These are phyloP conservation scores for Termitomyces heimii DNA, from an alignment of 768 basidiomycete genomes.

Conservation along the genomic window DNA sequence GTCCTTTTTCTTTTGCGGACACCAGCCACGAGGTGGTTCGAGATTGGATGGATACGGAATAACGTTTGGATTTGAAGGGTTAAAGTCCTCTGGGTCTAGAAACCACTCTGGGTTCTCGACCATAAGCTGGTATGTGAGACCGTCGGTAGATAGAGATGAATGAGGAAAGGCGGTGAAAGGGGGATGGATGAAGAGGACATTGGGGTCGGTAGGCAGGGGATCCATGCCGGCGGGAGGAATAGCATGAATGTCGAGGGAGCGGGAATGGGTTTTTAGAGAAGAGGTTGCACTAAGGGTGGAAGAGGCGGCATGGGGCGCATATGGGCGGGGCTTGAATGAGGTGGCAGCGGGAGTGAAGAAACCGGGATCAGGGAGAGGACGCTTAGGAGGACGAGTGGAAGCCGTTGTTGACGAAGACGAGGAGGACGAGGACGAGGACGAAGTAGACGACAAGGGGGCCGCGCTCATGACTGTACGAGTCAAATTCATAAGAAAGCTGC, in stretches of 20 bases:
- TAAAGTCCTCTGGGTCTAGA: constrained; percentile 62
- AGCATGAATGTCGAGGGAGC: constrained; percentile 34
- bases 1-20: constrained; percentile 80
- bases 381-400: constrained; percentile 36
- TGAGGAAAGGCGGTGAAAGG: constrained; percentile 68
- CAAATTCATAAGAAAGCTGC: neutral
- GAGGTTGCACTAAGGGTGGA: constrained; percentile 20
- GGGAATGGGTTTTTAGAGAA: constrained; percentile 23
- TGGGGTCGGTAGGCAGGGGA: constrained; percentile 60
- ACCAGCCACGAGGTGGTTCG: constrained; percentile 84
- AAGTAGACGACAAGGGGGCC: constrained; percentile 4
- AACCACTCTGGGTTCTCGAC: constrained; percentile 82
- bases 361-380: constrained; percentile 42
- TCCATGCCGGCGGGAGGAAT: constrained; percentile 56
- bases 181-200: constrained; percentile 65
- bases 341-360: constrained; percentile 61
- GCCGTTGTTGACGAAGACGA: constrained; percentile 17
- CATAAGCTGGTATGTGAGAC: constrained; percentile 65
- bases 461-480: constrained; percentile 2
- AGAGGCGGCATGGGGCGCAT: constrained; percentile 34
- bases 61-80: constrained; percentile 43
- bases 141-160: constrained; percentile 54
- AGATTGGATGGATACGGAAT: constrained; percentile 70
- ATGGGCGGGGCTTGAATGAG: constrained; percentile 64
- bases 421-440: neutral